These are phyloP conservation scores for Marasmius oreades DNA, from an alignment of 1,284 basidiomycete species.

Conservation along the genomic window DNA sequence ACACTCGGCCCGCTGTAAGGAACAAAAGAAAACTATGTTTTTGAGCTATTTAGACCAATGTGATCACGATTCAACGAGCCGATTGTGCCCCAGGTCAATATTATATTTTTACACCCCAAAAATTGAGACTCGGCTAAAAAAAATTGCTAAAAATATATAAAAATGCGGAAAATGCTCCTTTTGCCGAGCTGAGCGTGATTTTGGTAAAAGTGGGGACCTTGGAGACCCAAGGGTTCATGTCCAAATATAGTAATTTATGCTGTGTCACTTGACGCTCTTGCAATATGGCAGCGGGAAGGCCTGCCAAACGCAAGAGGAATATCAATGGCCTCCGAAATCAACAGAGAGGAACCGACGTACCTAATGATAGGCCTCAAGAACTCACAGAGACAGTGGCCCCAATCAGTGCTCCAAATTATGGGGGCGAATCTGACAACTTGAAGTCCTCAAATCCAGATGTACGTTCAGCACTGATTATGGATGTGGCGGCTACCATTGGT, in stretches of 20 bases:
- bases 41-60: too few species aligned
- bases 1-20: too few species aligned
- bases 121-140: conserved; percentile 12
- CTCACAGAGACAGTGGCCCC: too few species aligned
- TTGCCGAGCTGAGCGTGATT: conserved; percentile 9
- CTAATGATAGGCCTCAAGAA: neutral
- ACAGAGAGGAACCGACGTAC: neutral
- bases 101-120: conserved; percentile 1
- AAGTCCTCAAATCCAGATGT: too few species aligned
- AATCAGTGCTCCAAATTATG: neutral
- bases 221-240: neutral
- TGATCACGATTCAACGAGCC: too few species aligned
- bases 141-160: conserved; percentile 11
- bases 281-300: neutral
- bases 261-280: neutral
- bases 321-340: neutral
- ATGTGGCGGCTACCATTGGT: too few species aligned
- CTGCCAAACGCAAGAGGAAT: neutral
- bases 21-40: too few species aligned
- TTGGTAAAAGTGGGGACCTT: neutral
- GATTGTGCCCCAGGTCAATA: too few species aligned
- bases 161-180: conserved; percentile 9
- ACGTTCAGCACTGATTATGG: too few species aligned
- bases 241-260: neutral
- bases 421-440: too few species aligned